Conservation (phyloP, 371 early-diverging fungal species). For the Thermomucor indicae-seudaticae region DNA sequence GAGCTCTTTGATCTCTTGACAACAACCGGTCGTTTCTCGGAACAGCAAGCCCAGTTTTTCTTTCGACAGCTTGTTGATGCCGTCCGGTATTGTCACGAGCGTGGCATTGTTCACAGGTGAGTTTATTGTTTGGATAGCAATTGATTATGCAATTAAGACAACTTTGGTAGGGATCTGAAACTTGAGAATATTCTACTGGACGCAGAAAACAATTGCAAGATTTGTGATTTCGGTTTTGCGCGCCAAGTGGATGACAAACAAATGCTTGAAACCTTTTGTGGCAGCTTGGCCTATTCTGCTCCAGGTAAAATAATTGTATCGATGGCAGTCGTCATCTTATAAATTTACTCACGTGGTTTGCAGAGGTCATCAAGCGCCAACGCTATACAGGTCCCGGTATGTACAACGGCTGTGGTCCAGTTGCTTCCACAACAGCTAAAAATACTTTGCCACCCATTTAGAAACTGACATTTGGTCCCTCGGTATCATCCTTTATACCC, state of each 20-base stretch:
- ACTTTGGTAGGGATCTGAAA: conserved; percentile 78
- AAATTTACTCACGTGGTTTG: conserved; percentile 1
- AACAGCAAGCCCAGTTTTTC: conserved; percentile 53
- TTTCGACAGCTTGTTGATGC: conserved; percentile 76
- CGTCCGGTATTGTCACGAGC: conserved; percentile 72
- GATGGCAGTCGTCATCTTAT: background rate
- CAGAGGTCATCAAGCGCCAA: conserved; percentile 72
- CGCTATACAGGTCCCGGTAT: conserved; percentile 77
- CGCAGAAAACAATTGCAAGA: conserved; percentile 68
- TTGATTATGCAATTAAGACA: too few relatives aligned
- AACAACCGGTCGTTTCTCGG: conserved; percentile 52
- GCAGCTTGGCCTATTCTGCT: conserved; percentile 80
- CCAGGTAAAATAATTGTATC: conserved; percentile 56
- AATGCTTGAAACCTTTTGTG: conserved; percentile 82
- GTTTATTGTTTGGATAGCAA: background rate
- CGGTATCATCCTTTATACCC: conserved; percentile 79
- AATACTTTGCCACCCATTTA: conserved; percentile 4
- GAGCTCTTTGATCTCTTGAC: conserved; percentile 73
- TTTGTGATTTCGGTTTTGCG: conserved; percentile 93
- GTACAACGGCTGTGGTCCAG: background rate
- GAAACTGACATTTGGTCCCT: conserved; percentile 89
- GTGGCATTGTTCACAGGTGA: conserved; percentile 76
- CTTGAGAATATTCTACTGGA: conserved; percentile 84
- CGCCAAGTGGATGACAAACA: conserved; percentile 62
- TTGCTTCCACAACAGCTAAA: background rate